phyloP scores from a whole-genome alignment of 2,329 filamentous ascomycete genomes.

The Sclerotinia trifoliorum region DNA sequence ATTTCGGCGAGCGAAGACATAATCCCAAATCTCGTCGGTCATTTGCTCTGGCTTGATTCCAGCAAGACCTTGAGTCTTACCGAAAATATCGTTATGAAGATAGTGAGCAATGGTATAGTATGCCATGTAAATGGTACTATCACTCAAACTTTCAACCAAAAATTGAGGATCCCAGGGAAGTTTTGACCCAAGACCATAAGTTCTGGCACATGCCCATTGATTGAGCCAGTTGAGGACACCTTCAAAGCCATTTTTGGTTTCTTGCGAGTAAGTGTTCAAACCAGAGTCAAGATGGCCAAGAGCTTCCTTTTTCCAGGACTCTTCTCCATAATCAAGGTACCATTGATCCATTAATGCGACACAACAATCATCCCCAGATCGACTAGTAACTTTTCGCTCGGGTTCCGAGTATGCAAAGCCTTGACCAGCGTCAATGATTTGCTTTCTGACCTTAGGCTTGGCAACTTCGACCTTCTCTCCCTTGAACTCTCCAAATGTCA shows the following conservation, averaged over 20 bases:
- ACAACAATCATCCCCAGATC: constrained; percentile 90
- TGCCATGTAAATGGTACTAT: constrained; percentile 90
- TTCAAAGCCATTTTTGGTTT: constrained; percentile 78
- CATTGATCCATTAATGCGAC: constrained; percentile 93
- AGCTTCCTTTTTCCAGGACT: constrained; percentile 76
- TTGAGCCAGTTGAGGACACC: constrained; percentile 88
- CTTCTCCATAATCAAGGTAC: constrained; percentile 96
- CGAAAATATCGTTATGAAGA: constrained; percentile 84
- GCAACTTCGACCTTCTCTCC: constrained; percentile 83
- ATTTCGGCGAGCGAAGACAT: constrained; percentile 79
- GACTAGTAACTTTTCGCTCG: constrained; percentile 81
- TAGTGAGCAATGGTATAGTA: constrained; percentile 68
- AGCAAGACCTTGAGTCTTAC: constrained; percentile 64
- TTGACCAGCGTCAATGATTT: constrained; percentile 71
- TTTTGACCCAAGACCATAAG: constrained; percentile 89
- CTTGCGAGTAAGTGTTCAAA: constrained; percentile 76
- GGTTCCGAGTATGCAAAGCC: constrained; percentile 95
- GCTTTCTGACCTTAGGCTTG: constrained; percentile 78
- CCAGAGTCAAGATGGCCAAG: constrained; percentile 70
- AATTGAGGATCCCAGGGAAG: constrained; percentile 91
- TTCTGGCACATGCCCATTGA: constrained; percentile 91
- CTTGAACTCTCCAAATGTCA: constrained; percentile 84
- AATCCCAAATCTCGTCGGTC: constrained; percentile 95
- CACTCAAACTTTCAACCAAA: constrained; percentile 87
- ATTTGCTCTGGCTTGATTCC: constrained; percentile 80